phyloP scores from a whole-genome alignment of 257 asterid species.

The Solanum neorickii region DNA sequence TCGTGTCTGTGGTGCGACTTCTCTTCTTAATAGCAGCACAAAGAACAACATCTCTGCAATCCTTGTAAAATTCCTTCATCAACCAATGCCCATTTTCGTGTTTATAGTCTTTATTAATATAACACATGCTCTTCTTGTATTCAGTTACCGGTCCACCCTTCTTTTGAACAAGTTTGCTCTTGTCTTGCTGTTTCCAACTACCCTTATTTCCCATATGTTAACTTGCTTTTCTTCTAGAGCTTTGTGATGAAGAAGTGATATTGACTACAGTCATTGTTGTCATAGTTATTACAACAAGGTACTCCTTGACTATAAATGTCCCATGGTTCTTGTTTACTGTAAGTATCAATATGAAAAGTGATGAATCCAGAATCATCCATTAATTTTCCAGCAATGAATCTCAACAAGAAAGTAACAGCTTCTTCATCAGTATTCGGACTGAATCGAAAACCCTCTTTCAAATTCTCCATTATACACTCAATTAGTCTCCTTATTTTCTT shows the following conservation, averaged over 20 bases:
- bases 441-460: background rate
- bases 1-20: background rate
- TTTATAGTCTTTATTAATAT: background rate
- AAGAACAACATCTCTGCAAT: background rate
- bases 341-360: background rate
- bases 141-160: background rate
- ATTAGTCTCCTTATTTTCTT: no score
- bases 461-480: background rate
- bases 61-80: background rate
- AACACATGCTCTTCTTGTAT: background rate
- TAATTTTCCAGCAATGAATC: background rate
- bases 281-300: background rate
- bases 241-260: background rate
- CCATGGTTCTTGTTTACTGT: background rate
- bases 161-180: background rate
- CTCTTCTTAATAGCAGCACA: background rate
- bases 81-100: background rate
- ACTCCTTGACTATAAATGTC: background rate
- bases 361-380: background rate
- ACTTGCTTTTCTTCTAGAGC: background rate
- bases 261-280: no score
- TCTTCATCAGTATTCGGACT: background rate
- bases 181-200: background rate
- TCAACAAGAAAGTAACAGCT: background rate
- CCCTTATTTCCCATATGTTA: background rate